Percentiles rank a stretch among this genome's conserved stretches.
These are phyloP conservation scores for Candida ulmi DNA, from an alignment of 805 yeast genomes.

Conservation along the genomic window DNA sequence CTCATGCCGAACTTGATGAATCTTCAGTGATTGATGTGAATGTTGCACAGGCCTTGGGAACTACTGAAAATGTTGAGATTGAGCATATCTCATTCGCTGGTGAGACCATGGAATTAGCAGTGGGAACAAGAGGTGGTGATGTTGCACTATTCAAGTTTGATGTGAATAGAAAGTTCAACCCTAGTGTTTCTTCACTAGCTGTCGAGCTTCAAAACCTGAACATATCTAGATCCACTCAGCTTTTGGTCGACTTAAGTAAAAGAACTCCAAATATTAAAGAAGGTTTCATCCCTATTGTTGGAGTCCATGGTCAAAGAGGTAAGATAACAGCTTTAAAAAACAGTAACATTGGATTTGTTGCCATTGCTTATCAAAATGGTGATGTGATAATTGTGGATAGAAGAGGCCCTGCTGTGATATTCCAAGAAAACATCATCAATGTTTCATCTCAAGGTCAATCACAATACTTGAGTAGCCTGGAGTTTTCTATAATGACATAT, in stretches of 20 bases:
- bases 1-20: slow-evolving; percentile 65
- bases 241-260: slow-evolving; percentile 43
- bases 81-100: slow-evolving; percentile 67
- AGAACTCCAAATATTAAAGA: slow-evolving; percentile 49
- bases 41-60: slow-evolving; percentile 42
- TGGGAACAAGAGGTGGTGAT: slow-evolving; percentile 63
- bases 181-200: slow-evolving; percentile 28
- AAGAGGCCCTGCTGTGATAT: slow-evolving; percentile 70
- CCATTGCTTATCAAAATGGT: slow-evolving; percentile 75
- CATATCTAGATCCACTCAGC: slow-evolving; percentile 21
- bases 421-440: slow-evolving; percentile 30
- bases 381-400: slow-evolving; percentile 68
- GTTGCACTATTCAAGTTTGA: slow-evolving; percentile 73
- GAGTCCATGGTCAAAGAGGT: slow-evolving; percentile 39
- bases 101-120: slow-evolving; percentile 69
- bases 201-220: slow-evolving; percentile 25
- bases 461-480: slow-evolving; percentile 48
- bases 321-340: slow-evolving; percentile 56
- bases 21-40: slow-evolving; percentile 55
- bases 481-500: slow-evolving; percentile 66
- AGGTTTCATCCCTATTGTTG: slow-evolving; percentile 57
- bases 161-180: slow-evolving; percentile 39
- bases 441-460: slow-evolving; percentile 20
- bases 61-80: slow-evolving; percentile 41
- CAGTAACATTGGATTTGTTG: slow-evolving; percentile 80